Percentiles rank a stretch among this genome's conserved stretches.
Conservation (phyloP, 192 early-diverging fungal species). For the Chytriomyces confervae region DNA sequence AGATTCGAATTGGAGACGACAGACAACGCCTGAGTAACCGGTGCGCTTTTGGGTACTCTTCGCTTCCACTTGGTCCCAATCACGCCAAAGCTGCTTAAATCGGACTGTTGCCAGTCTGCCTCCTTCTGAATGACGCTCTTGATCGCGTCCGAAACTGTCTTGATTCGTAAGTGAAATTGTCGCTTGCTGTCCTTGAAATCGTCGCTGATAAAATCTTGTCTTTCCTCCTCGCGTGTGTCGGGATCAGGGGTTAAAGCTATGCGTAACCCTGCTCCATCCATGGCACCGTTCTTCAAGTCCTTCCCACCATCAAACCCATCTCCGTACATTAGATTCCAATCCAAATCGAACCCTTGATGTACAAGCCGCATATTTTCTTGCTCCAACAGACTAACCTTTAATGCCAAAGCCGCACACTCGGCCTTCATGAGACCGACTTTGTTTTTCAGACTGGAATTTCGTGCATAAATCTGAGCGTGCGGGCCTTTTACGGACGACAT, state of each 20-base stretch:
- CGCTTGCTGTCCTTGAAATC: not conserved
- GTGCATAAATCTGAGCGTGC: not conserved
- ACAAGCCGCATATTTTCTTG: constrained; percentile 22
- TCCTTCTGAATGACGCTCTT: not conserved
- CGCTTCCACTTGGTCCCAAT: constrained; percentile 21
- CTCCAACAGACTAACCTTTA: constrained; percentile 6
- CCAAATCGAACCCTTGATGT: constrained; percentile 2
- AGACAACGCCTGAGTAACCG: not conserved
- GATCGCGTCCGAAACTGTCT: not conserved
- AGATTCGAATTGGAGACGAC: not conserved
- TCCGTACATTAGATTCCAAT: constrained; percentile 35
- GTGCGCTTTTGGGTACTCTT: not conserved
- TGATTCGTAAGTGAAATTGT: constrained; percentile 6
- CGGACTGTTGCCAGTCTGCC: constrained; percentile 4
- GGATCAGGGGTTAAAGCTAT: not conserved
- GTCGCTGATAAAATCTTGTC: not conserved
- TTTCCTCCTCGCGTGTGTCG: not conserved
- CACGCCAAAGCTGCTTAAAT: constrained; percentile 20
- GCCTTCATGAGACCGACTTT: constrained; percentile 4
- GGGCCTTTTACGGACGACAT: not conserved
- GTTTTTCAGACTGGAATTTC: constrained; percentile 5
- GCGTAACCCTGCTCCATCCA: not conserved
- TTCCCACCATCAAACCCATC: constrained; percentile 6
- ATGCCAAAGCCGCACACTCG: not conserved
- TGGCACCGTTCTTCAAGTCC: not conserved